phyloP scores from a whole-genome alignment of 2,329 filamentous ascomycete genomes.

The Arthrobotrys conoides region DNA sequence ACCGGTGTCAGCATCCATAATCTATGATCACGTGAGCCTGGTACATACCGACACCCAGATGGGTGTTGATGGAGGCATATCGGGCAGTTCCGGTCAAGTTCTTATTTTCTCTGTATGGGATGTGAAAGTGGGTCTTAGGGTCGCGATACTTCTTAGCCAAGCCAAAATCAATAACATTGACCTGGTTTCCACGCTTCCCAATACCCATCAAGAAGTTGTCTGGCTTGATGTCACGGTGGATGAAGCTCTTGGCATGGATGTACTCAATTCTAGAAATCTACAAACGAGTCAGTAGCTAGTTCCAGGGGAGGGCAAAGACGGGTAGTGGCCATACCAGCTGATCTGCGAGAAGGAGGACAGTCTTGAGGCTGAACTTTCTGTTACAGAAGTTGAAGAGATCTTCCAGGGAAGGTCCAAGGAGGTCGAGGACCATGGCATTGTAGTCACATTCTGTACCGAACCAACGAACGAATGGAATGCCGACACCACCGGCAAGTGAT shows the following conservation, averaged over 20 bases:
- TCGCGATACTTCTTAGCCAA: conserved; percentile 99
- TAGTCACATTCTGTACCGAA: conserved; percentile 99
- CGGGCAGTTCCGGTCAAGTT: conserved; percentile 98
- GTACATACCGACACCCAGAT: conserved; percentile 86
- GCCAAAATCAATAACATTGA: conserved; percentile 99
- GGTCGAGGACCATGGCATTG: conserved; percentile 99
- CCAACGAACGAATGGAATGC: conserved; percentile 99
- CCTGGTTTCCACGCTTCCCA: conserved; percentile 98
- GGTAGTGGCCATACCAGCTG: conserved; percentile 72
- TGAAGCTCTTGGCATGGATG: conserved; percentile 99
- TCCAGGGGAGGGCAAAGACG: not conserved
- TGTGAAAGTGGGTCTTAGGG: conserved; percentile 99
- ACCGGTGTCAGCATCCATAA: conserved; percentile 39
- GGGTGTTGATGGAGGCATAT: conserved; percentile 99
- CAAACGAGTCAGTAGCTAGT: conserved; percentile 18
- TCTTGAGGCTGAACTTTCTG: conserved; percentile 99
- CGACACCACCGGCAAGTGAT: conserved; percentile 92
- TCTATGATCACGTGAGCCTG: conserved; percentile 54
- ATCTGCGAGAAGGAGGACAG: conserved; percentile 93
- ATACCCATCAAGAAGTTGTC: conserved; percentile 89
- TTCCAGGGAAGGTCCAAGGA: conserved; percentile 94
- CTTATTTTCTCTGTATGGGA: conserved; percentile 99
- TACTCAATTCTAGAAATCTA: conserved; percentile 94
- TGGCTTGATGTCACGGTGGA: conserved; percentile 99
- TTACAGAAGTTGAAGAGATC: conserved; percentile 99